Conservation (phyloP, 805 yeast genomes). For the Brettanomyces nanus region DNA sequence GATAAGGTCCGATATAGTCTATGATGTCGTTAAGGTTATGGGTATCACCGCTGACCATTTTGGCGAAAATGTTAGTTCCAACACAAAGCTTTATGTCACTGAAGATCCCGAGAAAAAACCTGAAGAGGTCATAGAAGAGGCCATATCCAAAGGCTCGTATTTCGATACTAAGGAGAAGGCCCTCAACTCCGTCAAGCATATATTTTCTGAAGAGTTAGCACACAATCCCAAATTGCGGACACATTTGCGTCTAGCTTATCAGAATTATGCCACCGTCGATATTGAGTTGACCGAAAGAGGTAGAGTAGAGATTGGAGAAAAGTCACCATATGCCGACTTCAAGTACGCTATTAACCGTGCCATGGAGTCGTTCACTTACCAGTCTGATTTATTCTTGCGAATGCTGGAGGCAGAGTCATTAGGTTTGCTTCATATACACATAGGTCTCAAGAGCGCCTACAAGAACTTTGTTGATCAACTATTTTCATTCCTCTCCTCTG, state of each 20-base stretch:
- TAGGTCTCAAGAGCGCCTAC: slow-evolving; percentile 42
- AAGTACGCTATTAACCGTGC: slow-evolving; percentile 83
- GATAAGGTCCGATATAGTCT: slow-evolving; percentile 55
- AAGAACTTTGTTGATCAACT: slow-evolving; percentile 39
- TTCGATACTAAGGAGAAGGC: slow-evolving; percentile 57
- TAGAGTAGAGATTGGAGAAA: slow-evolving; percentile 63
- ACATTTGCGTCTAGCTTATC: slow-evolving; percentile 55
- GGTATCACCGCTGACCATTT: slow-evolving; percentile 76
- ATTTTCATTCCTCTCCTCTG: slow-evolving; percentile 55
- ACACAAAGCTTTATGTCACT: slow-evolving; percentile 63
- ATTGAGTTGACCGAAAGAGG: slow-evolving; percentile 82
- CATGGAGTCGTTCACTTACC: slow-evolving; percentile 59
- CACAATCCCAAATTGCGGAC: slow-evolving; percentile 76
- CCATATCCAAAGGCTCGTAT: slow-evolving; percentile 29
- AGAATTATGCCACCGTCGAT: slow-evolving; percentile 58
- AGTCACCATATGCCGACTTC: slow-evolving; percentile 78
- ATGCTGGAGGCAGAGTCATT: slow-evolving; percentile 87
- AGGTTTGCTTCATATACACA: slow-evolving; percentile 61
- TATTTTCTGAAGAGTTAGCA: slow-evolving; percentile 70
- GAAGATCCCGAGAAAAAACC: slow-evolving; percentile 62
- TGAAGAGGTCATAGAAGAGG: slow-evolving; percentile 36
- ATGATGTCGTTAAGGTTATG: slow-evolving; percentile 56
- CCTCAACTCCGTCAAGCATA: slow-evolving; percentile 56
- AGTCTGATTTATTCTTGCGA: slow-evolving; percentile 77
- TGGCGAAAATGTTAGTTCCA: slow-evolving; percentile 69